A percentile compares a stretch with the other conserved stretches of the same genome.
These are phyloP conservation scores for Panaeolus cyanescens DNA, from an alignment of 768 basidiomycete species.

Conservation along the genomic window DNA sequence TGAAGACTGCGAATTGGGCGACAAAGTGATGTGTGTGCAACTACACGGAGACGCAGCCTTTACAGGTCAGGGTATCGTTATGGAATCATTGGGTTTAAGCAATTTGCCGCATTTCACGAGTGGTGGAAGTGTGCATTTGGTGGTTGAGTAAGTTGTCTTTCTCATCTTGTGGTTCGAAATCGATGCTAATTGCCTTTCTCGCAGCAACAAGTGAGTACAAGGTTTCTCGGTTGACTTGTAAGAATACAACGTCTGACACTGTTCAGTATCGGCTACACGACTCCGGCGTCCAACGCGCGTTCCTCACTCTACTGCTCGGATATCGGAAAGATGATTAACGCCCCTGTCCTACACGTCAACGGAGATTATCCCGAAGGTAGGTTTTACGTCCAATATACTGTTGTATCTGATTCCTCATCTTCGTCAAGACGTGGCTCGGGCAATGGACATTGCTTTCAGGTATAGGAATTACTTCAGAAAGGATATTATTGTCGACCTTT, in stretches of 20 bases:
- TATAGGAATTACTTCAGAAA: slow-evolving; percentile 80
- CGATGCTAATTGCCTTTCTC: not conserved
- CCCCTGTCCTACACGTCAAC: slow-evolving; percentile 89
- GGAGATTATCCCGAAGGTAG: slow-evolving; percentile 87
- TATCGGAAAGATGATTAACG: slow-evolving; percentile 87
- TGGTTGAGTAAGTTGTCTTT: slow-evolving; percentile 72
- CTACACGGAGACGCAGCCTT: slow-evolving; percentile 93
- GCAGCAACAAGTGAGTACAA: slow-evolving; percentile 57
- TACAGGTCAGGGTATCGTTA: slow-evolving; percentile 87
- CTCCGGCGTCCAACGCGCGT: slow-evolving; percentile 80
- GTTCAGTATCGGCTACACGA: slow-evolving; percentile 86
- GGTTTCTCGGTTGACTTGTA: not conserved
- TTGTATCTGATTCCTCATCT: not conserved
- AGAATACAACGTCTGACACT: not conserved
- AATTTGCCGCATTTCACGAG: slow-evolving; percentile 90
- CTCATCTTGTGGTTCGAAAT: not conserved
- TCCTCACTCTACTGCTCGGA: slow-evolving; percentile 90
- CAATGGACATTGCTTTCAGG: slow-evolving; percentile 85
- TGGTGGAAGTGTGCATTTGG: slow-evolving; percentile 88
- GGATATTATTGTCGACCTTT: slow-evolving; percentile 87
- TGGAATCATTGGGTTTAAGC: slow-evolving; percentile 87
- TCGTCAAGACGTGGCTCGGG: slow-evolving; percentile 72
- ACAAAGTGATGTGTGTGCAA: slow-evolving; percentile 85
- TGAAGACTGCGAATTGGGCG: slow-evolving; percentile 54
- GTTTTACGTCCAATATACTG: slow-evolving; percentile 11